phyloP scores from a whole-genome alignment of 2,329 filamentous ascomycete genomes.

The Neurospora sp. region DNA sequence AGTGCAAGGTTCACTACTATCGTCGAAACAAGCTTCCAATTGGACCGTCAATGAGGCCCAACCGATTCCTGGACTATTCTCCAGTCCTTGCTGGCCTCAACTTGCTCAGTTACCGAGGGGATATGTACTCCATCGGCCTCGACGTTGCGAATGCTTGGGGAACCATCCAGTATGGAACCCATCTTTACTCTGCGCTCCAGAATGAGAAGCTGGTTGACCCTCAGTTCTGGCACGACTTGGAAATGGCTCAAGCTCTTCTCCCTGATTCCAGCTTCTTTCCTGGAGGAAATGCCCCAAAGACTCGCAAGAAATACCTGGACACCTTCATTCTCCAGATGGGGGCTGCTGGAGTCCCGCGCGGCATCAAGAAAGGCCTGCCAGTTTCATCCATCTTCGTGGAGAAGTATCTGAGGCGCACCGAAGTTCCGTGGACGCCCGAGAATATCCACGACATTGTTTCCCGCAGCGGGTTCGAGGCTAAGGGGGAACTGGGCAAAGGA shows the following conservation, averaged over 20 bases:
- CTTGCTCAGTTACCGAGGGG: constrained; percentile 25
- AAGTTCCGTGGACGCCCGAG: constrained; percentile 23
- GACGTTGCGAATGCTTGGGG: constrained; percentile 28
- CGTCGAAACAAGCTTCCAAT: neutral
- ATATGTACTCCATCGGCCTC: constrained; percentile 24
- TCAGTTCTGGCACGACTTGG: constrained; percentile 30
- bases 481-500: constrained; percentile 13
- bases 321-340: constrained; percentile 30
- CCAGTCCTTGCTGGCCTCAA: constrained; percentile 29
- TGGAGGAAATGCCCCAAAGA: constrained; percentile 24
- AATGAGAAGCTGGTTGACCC: constrained; percentile 19
- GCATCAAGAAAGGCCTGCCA: constrained; percentile 20
- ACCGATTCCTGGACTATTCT: constrained; percentile 25
- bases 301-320: constrained; percentile 24
- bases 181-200: constrained; percentile 32
- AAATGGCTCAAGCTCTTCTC: constrained; percentile 22
- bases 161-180: constrained; percentile 25
- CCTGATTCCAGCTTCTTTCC: constrained; percentile 24
- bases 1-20: constrained; percentile 5
- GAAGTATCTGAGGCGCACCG: constrained; percentile 18
- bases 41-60: constrained; percentile 7
- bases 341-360: constrained; percentile 22
- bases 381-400: constrained; percentile 28
- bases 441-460: constrained; percentile 27
- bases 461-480: constrained; percentile 17